Base-by-base conservation (phyloP, 108 stramenopile species). In the Nitzschia sp. region DNA sequence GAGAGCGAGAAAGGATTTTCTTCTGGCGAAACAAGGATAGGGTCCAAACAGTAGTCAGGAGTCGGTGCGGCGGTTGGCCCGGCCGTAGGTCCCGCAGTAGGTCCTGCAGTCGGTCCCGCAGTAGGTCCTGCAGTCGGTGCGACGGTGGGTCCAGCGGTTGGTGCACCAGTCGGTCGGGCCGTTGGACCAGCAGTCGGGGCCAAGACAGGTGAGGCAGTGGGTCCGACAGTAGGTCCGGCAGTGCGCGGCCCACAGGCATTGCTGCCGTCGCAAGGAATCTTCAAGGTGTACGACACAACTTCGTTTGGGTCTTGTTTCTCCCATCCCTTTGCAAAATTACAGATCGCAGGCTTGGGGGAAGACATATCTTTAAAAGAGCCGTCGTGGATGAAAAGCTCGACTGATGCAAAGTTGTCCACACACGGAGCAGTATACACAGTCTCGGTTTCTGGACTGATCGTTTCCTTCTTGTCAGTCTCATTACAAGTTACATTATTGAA, bases 41-140 rank as follows among this genome's bases (percentile, higher is more conserved):
- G 26, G 2, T 60, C 58, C 17, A 38, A 11, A 38, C 58, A 60
- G 58, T 60, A 60, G 26, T 4, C 58, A 28, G 22, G 9, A 60
- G 58, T 38, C 17, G 65, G 65, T 27, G 52, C 65, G 6, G 15
- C 27, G 4, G 65, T 53, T 5, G 65, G 65, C n/a, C 65, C 65
- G 27, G 29, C 8, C 23, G 65, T 53, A 27, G 36, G 11, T 28
- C 28, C 59, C 26, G 33, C 16, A 21, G 35, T 21, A 41, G 59
- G 69, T 16, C 59, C 60, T 6, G 17, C 28, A 38, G 69, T 53
- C 2, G 69, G 69, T 36, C 48, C 60, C 16, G 27, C 28, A 44
- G 59, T 71, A 23, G 69, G 69, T 34, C 59, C 69, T 28, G 45
- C 0, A 5, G 69, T 62, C 30, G 58, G 69, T 0, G 38, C 17